These are phyloP conservation scores for Akanthomyces muscarius DNA, from an alignment of 2,329 filamentous ascomycete genomes.

Conservation along the genomic window DNA sequence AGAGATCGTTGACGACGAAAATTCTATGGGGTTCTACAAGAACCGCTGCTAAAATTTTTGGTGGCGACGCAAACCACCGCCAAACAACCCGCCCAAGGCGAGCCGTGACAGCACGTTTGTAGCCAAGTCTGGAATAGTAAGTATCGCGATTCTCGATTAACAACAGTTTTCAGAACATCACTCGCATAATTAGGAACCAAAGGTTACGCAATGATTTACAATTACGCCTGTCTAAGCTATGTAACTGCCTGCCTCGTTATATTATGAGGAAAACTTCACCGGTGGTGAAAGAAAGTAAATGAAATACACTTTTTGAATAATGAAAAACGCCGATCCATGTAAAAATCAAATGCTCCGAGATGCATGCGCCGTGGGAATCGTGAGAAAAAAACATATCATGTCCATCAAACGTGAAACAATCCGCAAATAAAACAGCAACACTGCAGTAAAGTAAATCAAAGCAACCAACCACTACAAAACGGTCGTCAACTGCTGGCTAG, in stretches of 20 bases:
- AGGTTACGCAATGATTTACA: slow-evolving; percentile 6
- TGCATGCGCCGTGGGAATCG: slow-evolving; percentile 16
- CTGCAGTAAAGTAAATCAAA: not conserved
- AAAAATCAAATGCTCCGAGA: slow-evolving; percentile 15
- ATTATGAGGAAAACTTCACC: slow-evolving; percentile 17
- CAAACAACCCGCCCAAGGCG: not conserved
- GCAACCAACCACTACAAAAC: not conserved
- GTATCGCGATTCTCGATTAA: not conserved
- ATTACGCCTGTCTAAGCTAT: slow-evolving; percentile 18
- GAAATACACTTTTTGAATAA: slow-evolving; percentile 12
- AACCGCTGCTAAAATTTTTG: slow-evolving; percentile 2
- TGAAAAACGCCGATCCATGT: slow-evolving; percentile 14
- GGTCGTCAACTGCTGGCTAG: slow-evolving; percentile 7
- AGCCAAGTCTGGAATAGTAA: no score
- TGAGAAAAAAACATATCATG: slow-evolving; percentile 2
- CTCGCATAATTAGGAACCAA: not conserved
- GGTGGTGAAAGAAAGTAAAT: slow-evolving; percentile 3
- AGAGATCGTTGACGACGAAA: slow-evolving; percentile 5
- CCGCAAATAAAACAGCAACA: not conserved
- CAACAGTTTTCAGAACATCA: not conserved
- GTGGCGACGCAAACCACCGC: slow-evolving; percentile 2
- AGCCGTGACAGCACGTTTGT: not conserved
- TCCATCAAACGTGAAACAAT: not conserved
- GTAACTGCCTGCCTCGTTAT: slow-evolving; percentile 17
- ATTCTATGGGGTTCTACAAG: slow-evolving; percentile 15